Base-by-base conservation (phyloP, 2,329 filamentous ascomycete species). In the Aspergillus melleus region DNA sequence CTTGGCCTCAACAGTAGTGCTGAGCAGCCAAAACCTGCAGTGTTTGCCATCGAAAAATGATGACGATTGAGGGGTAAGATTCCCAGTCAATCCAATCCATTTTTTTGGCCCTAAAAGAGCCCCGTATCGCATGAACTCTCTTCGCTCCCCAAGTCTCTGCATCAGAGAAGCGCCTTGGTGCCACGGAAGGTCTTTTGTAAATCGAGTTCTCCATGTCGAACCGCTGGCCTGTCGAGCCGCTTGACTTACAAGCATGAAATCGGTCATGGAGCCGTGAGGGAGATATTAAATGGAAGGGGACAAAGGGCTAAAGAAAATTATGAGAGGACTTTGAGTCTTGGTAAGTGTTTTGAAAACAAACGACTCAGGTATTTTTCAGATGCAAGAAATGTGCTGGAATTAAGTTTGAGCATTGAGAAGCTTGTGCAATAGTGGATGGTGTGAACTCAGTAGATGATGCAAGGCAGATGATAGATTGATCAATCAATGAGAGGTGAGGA, bases 21-120 rank as follows among this genome's bases (percentile, higher is more conserved):
- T 44, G n/a, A 52, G 49, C 6, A 49, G 26, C 22, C 44, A 24
- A 24, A 57, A 19, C 14, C 3, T 47, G 29, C 26, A 42, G 39
- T 54, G 12, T 16, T n/a, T 36, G 36, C 47, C 30, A 29, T 30
- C 47, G 36, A 36, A 36, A 39, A 29, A 52, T 50, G 58, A 51
- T 22, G 55, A 54, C 24, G 12, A 51, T 26, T 10, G n/a, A 55
- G 16, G 36, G 68, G 69, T 65, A 29, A 29, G 26, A 29, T 29
- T 9, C 9, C 26, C 26, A 29, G 26, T 29, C 26, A 29, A 29
- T 29, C 26, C 8, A 9, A 4, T 24, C 24, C 11, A 8, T n/a
- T 42, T 8, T 42, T 42, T 16, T n/a, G n/a, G n/a, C n/a, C n/a
- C n/a, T n/a, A n/a, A n/a, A n/a, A 22, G 36, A 6, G 14, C 12